Evolutionary conservation across 2,329 filamentous ascomycete species (phyloP), one percentile per base, ranked within the genome.

Genomic region (Raffaelea ambrosiae): DNA sequence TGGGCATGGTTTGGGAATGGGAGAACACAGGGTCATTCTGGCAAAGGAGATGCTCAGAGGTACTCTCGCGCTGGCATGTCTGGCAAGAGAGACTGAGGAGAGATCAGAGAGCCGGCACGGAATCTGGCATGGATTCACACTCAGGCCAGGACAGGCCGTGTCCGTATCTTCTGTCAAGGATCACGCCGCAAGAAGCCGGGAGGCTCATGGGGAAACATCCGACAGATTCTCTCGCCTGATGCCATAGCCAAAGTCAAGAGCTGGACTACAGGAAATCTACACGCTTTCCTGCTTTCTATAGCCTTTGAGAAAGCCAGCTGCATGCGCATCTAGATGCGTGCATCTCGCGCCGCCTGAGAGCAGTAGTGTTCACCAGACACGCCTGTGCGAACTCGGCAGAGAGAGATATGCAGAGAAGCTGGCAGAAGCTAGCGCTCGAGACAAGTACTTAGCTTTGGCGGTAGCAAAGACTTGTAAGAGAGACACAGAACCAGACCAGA

Each of bases 381-480:
- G n/a, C n/a, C 16, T 10, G 23, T 16, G 35, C 16, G 9, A 11
- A 13, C n/a, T n/a, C 8, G 5, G 31, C 19, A 31, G 22, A 26
- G 16, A 29, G 40, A 42, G 22, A 3, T 22, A 5, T 16, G 19
- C n/a, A 43, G 5, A 43, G 19, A 33, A 43, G 36, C 4, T 23
- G 31, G 36, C 66, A 69, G 71, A 70, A 68, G 68, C 67, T 73
- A 73, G 72, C 70, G 69, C 71, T 69, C 66, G 63, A 70, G 51
- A 67, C 66, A 68, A 77, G 74, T 75, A 78, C 74, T 76, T 83
- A 84, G 79, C 78, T 79, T 29, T 78, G 74, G 79, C 74, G 79
- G 77, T 85, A 84, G 82, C 80, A 83, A 47, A 51, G 49, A 51
- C 48, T 50, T 46, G 44, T 16, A 39, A 51, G 51, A 79, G 80